These are phyloP conservation scores for Starmerella vaccinii DNA, from an alignment of 805 yeast genomes.

Conservation along the genomic window DNA sequence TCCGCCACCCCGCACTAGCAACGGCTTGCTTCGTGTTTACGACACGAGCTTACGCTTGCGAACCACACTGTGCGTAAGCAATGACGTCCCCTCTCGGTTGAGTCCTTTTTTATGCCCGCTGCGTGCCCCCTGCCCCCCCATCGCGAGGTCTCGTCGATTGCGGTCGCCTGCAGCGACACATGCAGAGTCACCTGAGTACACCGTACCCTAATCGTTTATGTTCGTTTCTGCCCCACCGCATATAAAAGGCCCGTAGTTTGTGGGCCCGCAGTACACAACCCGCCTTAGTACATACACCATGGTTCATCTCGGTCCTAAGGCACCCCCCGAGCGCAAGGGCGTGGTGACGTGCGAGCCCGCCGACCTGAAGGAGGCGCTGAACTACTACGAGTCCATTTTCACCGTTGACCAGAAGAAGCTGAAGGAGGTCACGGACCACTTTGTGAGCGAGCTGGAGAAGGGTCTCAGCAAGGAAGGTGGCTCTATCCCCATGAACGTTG, in stretches of 20 bases:
- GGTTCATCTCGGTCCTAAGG: slow-evolving; percentile 80
- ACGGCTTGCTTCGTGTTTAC: no score
- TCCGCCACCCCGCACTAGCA: no score
- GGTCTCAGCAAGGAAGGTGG: slow-evolving; percentile 62
- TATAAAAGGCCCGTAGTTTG: background rate
- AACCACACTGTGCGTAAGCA: no score
- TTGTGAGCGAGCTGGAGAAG: slow-evolving; percentile 66
- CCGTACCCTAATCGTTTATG: slow-evolving; percentile 2
- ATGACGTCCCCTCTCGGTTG: no score
- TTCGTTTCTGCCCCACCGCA: background rate
- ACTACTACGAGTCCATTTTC: slow-evolving; percentile 50
- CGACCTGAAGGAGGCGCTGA: slow-evolving; percentile 48
- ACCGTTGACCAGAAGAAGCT: slow-evolving; percentile 52
- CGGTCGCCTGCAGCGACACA: background rate
- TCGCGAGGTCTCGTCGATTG: no score
- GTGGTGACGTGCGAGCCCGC: slow-evolving; percentile 54
- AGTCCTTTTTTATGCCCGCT: no score
- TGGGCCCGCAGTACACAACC: no score
- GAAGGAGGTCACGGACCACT: slow-evolving; percentile 59
- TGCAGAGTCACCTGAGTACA: slow-evolving; percentile 1
- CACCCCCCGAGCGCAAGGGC: slow-evolving; percentile 70
- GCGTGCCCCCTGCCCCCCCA: no score
- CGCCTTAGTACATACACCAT: no score
- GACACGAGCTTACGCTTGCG: no score
- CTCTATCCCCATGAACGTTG: slow-evolving; percentile 91